Evolutionary conservation across 371 early-diverging fungal genomes (phyloP), one percentile per base, ranked within the genome.

Genomic region (Mortierella sp.): DNA sequence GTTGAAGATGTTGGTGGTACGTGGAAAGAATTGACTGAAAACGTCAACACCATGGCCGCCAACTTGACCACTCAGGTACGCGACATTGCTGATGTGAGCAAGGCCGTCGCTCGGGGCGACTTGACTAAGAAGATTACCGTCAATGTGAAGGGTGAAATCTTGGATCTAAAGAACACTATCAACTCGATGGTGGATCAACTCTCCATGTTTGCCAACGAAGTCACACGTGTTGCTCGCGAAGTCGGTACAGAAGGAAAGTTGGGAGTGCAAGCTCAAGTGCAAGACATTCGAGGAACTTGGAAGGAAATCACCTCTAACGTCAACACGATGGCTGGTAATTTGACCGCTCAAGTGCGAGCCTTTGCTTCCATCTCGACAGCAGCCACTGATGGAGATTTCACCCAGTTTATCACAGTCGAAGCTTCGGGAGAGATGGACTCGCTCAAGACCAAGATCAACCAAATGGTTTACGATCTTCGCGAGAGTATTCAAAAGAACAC

Each of bases 371-470:
- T 90, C 59, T 89, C 89, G 22, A 87, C 88, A 11, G 88, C 90
- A 16, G 90, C 90, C 84, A 88, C 92, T 3, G 89, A 86, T n/a
- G 92, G 91, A 24, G 91, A 92, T 75, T 92, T 89, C 61, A 88
- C 90, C 11, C 85, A 86, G 20, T 83, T 90, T 72, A 92, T 93
- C 66, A 93, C 92, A 2, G 89, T 92, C 5, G 91, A 92, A 69
- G 93, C 93, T 0, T 88, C 89, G 32, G 93, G 93, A 66, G 93
- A 93, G 85, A 93, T 93, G 93, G 92, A 93, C 49, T 89, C 92
- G 32, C 86, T 94, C 64, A 93, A 94, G 77, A 91, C 92, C 39
- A 92, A 93, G 85, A 93, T 94, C 69, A 93, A 94, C 78, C 88
- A 92, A 66, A 93, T 94, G 92, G 80, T 93, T 1, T 85, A 83